Conservation (phyloP, 1,284 basidiomycete genomes). For the Puccinia polysora region DNA sequence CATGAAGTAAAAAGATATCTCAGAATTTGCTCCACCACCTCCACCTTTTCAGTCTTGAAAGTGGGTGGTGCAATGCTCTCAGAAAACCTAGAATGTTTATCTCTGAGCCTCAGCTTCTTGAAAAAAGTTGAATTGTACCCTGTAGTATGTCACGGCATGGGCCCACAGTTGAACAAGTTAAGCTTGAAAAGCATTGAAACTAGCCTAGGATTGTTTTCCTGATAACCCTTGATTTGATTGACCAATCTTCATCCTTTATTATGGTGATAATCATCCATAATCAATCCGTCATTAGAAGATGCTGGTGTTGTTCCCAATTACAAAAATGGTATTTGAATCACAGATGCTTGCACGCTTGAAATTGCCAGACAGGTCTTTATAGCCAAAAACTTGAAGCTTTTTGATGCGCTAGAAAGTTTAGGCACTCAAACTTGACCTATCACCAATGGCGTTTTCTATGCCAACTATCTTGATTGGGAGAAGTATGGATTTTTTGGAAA, state of each 20-base stretch:
- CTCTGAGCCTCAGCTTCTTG: conserved; percentile 84
- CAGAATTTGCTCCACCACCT: conserved; percentile 81
- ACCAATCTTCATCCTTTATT: not conserved
- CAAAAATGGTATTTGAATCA: conserved; percentile 90
- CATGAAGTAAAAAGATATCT: conserved; percentile 93
- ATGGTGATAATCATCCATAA: not conserved
- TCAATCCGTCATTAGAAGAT: conserved; percentile 76
- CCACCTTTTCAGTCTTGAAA: conserved; percentile 53
- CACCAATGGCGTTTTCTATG: conserved; percentile 89
- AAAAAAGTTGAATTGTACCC: conserved; percentile 90
- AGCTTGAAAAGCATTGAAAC: too few species aligned
- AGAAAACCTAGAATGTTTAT: conserved; percentile 81
- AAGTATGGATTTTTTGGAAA: conserved; percentile 94
- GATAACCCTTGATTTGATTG: not conserved
- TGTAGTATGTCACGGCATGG: conserved; percentile 86
- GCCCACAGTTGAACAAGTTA: conserved; percentile 65
- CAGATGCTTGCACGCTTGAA: conserved; percentile 83
- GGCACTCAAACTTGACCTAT: conserved; percentile 91
- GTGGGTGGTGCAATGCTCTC: conserved; percentile 83
- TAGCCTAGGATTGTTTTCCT: too few species aligned
- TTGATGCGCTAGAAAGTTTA: conserved; percentile 78
- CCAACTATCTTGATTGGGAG: conserved; percentile 83
- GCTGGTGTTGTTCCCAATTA: conserved; percentile 90
- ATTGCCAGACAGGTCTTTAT: conserved; percentile 91
- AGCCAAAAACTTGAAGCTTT: conserved; percentile 88